Evolutionary conservation across 1,284 basidiomycete species (phyloP).

Genomic region (Violaceomyces palustris): DNA sequence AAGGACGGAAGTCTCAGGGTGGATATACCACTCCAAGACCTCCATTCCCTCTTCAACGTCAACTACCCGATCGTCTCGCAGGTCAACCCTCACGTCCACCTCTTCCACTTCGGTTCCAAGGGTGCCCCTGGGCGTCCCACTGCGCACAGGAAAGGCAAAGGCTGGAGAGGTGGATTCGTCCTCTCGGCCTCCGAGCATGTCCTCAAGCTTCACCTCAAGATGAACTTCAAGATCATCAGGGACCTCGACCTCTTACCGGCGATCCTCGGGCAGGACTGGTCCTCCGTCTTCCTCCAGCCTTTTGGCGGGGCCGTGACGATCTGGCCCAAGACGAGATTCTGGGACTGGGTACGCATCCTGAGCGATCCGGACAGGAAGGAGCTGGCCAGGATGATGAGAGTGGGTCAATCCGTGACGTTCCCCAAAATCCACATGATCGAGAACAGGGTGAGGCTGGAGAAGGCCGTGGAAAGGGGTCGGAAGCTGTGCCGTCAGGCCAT

Average conservation of each 20-base stretch:
- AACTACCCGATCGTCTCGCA: slow-evolving; percentile 93
- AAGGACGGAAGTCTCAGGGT: slow-evolving; percentile 57
- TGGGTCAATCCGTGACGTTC: slow-evolving; percentile 43
- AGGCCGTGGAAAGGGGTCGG: slow-evolving; percentile 40
- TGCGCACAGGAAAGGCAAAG: slow-evolving; percentile 84
- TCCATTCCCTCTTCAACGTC: slow-evolving; percentile 68
- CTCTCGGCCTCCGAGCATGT: slow-evolving; percentile 57
- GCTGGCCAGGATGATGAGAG: slow-evolving; percentile 37
- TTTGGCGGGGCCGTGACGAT: slow-evolving; percentile 50
- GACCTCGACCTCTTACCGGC: slow-evolving; percentile 47
- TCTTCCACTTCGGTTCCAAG: slow-evolving; percentile 94
- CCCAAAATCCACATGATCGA: slow-evolving; percentile 52
- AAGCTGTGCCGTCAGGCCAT: slow-evolving; percentile 19
- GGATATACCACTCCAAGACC: slow-evolving; percentile 85
- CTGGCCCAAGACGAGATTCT: slow-evolving; percentile 41
- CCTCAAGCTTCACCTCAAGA: slow-evolving; percentile 46
- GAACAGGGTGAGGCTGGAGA: slow-evolving; percentile 46
- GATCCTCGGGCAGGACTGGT: slow-evolving; percentile 49
- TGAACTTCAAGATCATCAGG: slow-evolving; percentile 50
- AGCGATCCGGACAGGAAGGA: slow-evolving; percentile 46
- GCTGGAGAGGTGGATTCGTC: slow-evolving; percentile 73
- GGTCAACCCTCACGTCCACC: slow-evolving; percentile 92
- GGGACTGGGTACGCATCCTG: slow-evolving; percentile 48
- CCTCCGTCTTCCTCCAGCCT: slow-evolving; percentile 44
- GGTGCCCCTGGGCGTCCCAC: slow-evolving; percentile 92